Conservation (phyloP, 2,329 filamentous ascomycete genomes). For the Uncinocarpus reesii region DNA sequence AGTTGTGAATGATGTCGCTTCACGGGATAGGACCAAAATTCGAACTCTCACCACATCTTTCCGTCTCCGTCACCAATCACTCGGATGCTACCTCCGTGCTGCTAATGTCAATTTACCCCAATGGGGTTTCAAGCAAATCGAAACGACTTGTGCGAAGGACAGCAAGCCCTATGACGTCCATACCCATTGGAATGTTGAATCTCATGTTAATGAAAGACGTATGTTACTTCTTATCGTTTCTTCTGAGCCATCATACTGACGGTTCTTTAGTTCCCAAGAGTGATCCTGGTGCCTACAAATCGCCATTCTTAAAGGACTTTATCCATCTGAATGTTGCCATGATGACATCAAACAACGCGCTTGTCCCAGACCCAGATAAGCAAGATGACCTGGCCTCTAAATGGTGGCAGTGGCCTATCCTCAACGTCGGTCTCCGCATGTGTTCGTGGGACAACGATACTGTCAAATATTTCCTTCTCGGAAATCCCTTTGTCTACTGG, state of each 20-base stretch:
- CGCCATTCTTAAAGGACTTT: constrained; percentile 94
- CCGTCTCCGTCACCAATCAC: constrained; percentile 67
- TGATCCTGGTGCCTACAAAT: constrained; percentile 86
- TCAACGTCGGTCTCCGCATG: constrained; percentile 94
- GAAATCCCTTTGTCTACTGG: constrained; percentile 96
- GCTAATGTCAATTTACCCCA: constrained; percentile 94
- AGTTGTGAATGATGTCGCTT: constrained; percentile 80
- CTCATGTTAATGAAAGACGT: constrained; percentile 88
- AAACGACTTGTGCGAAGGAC: constrained; percentile 86
- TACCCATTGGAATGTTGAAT: constrained; percentile 98
- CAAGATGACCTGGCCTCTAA: constrained; percentile 94
- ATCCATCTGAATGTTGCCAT: constrained; percentile 97
- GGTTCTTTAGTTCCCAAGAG: constrained; percentile 61
- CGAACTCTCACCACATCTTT: constrained; percentile 90
- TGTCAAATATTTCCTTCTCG: constrained; percentile 96
- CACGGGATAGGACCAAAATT: constrained; percentile 70
- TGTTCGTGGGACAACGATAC: constrained; percentile 94
- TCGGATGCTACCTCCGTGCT: constrained; percentile 89
- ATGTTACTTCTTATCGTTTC: constrained; percentile 36
- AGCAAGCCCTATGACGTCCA: constrained; percentile 89
- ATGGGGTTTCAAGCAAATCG: constrained; percentile 99
- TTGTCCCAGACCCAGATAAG: constrained; percentile 96
- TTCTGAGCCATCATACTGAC: constrained; percentile 1
- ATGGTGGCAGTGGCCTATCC: constrained; percentile 97
- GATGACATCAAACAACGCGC: constrained; percentile 99